phyloP scores from a whole-genome alignment of 2,329 filamentous ascomycete species.

The Hymenoscyphus salicellus region DNA sequence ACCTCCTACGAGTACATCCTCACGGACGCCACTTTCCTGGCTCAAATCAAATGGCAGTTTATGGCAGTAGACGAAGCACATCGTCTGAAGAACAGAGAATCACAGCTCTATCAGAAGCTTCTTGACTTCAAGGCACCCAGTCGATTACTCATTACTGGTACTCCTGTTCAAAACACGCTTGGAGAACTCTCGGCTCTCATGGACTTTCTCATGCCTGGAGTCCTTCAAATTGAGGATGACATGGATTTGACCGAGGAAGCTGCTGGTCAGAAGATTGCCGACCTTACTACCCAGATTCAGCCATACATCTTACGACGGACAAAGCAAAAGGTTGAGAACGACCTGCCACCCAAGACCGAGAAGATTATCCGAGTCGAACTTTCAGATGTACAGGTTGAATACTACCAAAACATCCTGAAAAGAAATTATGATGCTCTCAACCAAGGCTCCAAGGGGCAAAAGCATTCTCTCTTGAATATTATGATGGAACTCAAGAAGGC shows the following conservation, averaged over 20 bases:
- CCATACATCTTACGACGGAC: slow-evolving; percentile 94
- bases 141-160: slow-evolving; percentile 91
- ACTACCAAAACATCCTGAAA: slow-evolving; percentile 98
- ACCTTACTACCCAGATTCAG: slow-evolving; percentile 81
- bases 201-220: slow-evolving; percentile 95
- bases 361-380: slow-evolving; percentile 98
- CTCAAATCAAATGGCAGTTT: slow-evolving; percentile 94
- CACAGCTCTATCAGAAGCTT: slow-evolving; percentile 83
- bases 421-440: slow-evolving; percentile 94
- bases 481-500: slow-evolving; percentile 99
- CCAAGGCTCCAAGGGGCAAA: slow-evolving; percentile 84
- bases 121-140: slow-evolving; percentile 83
- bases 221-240: slow-evolving; percentile 86
- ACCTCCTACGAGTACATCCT: slow-evolving; percentile 98
- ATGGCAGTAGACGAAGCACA: slow-evolving; percentile 96
- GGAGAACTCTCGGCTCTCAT: slow-evolving; percentile 88
- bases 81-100: slow-evolving; percentile 92
- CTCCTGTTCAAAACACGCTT: slow-evolving; percentile 94
- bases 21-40: slow-evolving; percentile 77
- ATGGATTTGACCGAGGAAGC: slow-evolving; percentile 78
- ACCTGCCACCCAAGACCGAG: slow-evolving; percentile 93
- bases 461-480: slow-evolving; percentile 92
- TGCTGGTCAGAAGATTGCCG: slow-evolving; percentile 81
- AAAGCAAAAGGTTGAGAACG: slow-evolving; percentile 95
- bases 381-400: slow-evolving; percentile 92